Conservation (phyloP, 331 rosid genomes). For the Phaseolus coccineus region DNA sequence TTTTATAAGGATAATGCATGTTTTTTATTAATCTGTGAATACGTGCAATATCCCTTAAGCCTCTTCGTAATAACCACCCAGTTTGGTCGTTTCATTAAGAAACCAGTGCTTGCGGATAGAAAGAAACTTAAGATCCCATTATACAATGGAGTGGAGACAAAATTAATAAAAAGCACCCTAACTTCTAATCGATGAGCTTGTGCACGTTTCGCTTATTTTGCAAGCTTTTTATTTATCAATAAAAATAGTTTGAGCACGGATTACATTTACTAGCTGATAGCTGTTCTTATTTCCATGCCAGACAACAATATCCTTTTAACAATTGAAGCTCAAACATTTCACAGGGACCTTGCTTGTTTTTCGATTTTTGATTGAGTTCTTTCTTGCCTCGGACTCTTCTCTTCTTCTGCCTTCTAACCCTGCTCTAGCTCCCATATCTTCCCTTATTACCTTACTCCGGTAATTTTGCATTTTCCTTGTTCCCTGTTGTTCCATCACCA, state of each 20-base stretch:
- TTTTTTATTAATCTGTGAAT: background rate
- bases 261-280: background rate
- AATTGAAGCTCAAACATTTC: slow-evolving; percentile 67
- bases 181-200: background rate
- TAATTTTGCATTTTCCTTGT: slow-evolving; percentile 49
- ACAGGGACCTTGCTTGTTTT: slow-evolving; percentile 57
- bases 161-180: background rate
- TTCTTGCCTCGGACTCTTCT: slow-evolving; percentile 56
- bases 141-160: background rate
- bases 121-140: background rate
- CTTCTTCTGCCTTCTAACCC: slow-evolving; percentile 62
- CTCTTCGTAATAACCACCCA: background rate
- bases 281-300: background rate
- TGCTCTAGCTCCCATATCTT: slow-evolving; percentile 52
- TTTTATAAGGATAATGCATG: background rate
- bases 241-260: slow-evolving; percentile 15
- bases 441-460: slow-evolving; percentile 50
- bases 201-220: background rate
- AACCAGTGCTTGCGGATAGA: no score
- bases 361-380: slow-evolving; percentile 52
- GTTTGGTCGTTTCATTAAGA: background rate
- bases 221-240: slow-evolving; percentile 1
- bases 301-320: slow-evolving; percentile 33
- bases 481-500: slow-evolving; percentile 51
- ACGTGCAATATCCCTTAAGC: background rate